Percentiles rank a stretch among this genome's conserved stretches.
Conservation (phyloP, 75 land plant genomes). For the Chamaecyparis obtusa region DNA sequence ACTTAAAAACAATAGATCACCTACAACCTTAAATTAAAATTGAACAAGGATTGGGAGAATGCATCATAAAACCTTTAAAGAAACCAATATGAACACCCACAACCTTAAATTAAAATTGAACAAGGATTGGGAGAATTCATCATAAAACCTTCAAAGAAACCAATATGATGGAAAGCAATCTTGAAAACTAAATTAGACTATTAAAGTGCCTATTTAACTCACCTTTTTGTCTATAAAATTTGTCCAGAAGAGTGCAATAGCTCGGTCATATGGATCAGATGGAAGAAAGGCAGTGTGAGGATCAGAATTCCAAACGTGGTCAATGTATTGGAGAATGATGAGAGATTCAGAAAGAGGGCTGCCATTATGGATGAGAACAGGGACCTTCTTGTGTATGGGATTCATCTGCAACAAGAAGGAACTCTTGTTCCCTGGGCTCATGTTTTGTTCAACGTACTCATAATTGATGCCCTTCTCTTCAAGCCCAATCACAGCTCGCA, state of each 20-base stretch:
- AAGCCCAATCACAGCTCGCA: constrained; percentile 24
- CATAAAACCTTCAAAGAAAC: too few species aligned
- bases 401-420: constrained; percentile 34
- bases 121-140: too few species aligned
- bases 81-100: too few species aligned
- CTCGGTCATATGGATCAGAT: constrained; percentile 36
- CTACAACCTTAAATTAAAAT: too few species aligned
- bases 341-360: constrained; percentile 23
- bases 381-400: constrained; percentile 54
- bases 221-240: constrained; percentile 46
- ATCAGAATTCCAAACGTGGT: constrained; percentile 29
- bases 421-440: constrained; percentile 27
- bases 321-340: constrained; percentile 33
- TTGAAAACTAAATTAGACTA: too few species aligned
- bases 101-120: too few species aligned
- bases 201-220: too few species aligned
- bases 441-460: constrained; percentile 24
- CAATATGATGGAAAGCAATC: too few species aligned
- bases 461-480: constrained; percentile 25
- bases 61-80: too few species aligned
- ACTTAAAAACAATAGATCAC: too few species aligned
- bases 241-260: constrained; percentile 50
- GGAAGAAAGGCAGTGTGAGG: constrained; percentile 26
- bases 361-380: constrained; percentile 3
- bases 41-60: too few species aligned